Evolutionary conservation across 768 basidiomycete genomes (phyloP), one percentile per base, ranked within the genome.

Genomic region (Podaxis sp.): DNA sequence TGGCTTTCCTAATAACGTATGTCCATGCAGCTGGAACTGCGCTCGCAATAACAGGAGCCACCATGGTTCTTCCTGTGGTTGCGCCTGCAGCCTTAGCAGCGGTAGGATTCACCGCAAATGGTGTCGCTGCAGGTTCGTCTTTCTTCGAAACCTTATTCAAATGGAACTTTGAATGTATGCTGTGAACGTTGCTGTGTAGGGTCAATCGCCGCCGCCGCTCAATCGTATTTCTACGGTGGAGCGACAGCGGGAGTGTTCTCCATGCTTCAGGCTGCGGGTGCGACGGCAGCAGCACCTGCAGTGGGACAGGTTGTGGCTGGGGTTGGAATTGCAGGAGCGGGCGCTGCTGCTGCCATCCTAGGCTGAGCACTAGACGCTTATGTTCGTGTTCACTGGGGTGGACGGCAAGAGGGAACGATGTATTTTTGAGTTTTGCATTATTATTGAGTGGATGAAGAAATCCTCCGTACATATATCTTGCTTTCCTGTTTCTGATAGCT

Each of bases 81-180:
- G 19, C 48, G 22, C 19, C 48, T 12, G 48, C 48, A 12, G 48
- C 42, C 17, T 44, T 44, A n/a, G 42, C 42, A 15, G 42, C 17
- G 6, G 22, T 65, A 15, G 67, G 67, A 11, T 65, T 67, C 46
- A 61, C 64, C 19, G 36, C 51, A 13, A 52, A 52, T 3, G 65
- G 67, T 11, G 64, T 67, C 8, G 64, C 61, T 42, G 63, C 49
- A 48, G 59, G 67, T 67, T 26, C 4, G 42, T 44, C 13, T 15
- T 44, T 44, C 42, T n/a, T 15, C 6, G 17, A 6, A 15, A 44
- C n/a, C n/a, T 19, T n/a, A n/a, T 6, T 0, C 6, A n/a, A n/a
- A 44, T n/a, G 6, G 17, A 17, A 17, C n/a, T 6, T 44, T 64
- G 48, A 51, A 22, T 13, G 22, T 51, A 7, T 22, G 19, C 48